Conservation (phyloP, 768 basidiomycete genomes). For the Cystofilobasidium capitatum region DNA sequence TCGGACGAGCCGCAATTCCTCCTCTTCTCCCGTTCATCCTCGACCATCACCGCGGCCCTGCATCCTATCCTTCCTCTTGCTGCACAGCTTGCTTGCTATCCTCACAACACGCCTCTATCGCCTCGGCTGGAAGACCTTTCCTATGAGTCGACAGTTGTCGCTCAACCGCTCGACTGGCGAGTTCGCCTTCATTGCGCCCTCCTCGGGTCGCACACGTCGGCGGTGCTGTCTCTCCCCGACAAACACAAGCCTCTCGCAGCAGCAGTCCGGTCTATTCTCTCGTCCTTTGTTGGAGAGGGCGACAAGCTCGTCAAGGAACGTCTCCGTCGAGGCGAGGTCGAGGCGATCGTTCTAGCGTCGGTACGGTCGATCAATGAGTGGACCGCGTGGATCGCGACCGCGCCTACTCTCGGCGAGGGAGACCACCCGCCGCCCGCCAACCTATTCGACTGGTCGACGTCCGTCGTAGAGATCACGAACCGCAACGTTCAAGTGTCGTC, state of each 20-base stretch:
- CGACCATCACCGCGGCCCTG: constrained; percentile 13
- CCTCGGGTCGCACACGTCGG: constrained; percentile 13
- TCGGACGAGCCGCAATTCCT: background rate
- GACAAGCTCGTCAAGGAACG: constrained; percentile 9
- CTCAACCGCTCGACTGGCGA: constrained; percentile 7
- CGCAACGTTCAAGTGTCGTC: constrained; percentile 17
- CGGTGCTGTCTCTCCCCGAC: background rate
- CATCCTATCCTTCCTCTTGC: constrained; percentile 2
- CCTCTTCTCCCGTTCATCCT: constrained; percentile 12
- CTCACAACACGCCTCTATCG: no score
- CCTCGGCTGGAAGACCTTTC: background rate
- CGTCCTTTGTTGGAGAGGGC: background rate
- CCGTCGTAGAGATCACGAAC: constrained; percentile 8
- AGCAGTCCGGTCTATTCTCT: constrained; percentile 6
- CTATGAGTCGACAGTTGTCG: background rate
- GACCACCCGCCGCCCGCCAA: background rate
- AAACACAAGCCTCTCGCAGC: constrained; percentile 7
- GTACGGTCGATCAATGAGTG: constrained; percentile 12
- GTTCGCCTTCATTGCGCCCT: constrained; percentile 1
- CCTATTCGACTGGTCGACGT: background rate
- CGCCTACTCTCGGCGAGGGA: background rate
- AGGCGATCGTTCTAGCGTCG: constrained; percentile 5
- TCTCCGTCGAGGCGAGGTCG: constrained; percentile 8
- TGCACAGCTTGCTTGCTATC: background rate
- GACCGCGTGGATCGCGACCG: background rate